Conservation (phyloP, 768 basidiomycete species). For the Pisolithus orientalis region DNA sequence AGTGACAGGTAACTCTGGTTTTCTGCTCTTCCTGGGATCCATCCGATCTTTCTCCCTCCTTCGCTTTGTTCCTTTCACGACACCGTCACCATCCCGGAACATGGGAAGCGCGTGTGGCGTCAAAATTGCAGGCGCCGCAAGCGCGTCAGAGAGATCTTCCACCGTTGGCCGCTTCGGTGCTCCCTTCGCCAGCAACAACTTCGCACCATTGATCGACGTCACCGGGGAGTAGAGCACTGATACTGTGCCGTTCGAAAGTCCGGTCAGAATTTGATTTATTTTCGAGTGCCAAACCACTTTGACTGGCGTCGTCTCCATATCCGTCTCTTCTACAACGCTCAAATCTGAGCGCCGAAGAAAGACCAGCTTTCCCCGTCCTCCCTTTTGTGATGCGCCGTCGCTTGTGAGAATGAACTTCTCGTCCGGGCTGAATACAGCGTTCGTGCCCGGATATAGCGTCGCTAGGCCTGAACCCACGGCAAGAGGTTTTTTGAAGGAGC, state of each 20-base stretch:
- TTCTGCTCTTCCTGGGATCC: constrained; percentile 87
- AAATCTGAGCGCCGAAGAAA: constrained; percentile 69
- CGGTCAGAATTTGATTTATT: constrained; percentile 93
- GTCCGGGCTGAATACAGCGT: constrained; percentile 93
- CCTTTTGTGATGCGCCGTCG: constrained; percentile 59
- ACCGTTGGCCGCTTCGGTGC: constrained; percentile 74
- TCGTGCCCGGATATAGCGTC: constrained; percentile 87
- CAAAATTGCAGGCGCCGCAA: constrained; percentile 81
- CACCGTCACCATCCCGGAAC: constrained; percentile 75
- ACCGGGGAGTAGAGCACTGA: constrained; percentile 89
- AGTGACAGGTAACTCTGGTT: constrained; percentile 88
- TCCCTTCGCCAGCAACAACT: constrained; percentile 83
- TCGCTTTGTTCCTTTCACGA: constrained; percentile 72
- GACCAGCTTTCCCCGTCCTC: constrained; percentile 62
- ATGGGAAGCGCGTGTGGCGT: constrained; percentile 90
- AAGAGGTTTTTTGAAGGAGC: constrained; percentile 86
- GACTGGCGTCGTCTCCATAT: constrained; percentile 75
- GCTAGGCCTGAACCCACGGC: constrained; percentile 55
- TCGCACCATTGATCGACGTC: constrained; percentile 88
- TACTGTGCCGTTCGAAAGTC: constrained; percentile 82
- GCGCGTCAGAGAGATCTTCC: constrained; percentile 84
- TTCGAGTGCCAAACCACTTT: constrained; percentile 92
- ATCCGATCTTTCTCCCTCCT: constrained; percentile 83
- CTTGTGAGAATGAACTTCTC: constrained; percentile 88
- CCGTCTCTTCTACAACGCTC: constrained; percentile 60